Evolutionary conservation across 768 basidiomycete genomes (phyloP).

Genomic region (Leccinum disarticulatum): DNA sequence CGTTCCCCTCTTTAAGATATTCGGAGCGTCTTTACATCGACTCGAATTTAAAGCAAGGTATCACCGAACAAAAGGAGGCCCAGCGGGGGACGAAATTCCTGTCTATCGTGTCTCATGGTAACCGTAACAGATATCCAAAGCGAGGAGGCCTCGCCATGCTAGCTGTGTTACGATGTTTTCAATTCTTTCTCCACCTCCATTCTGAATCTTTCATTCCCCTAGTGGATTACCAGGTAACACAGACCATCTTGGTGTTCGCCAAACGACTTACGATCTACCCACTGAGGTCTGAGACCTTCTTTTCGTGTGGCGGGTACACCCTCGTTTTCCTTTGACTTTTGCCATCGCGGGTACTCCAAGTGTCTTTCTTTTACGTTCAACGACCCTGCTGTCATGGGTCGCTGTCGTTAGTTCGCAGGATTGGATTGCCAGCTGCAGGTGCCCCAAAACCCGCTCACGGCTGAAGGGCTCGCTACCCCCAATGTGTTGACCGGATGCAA

Average conservation of each 20-base stretch:
- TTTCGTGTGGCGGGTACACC: conserved; percentile 24
- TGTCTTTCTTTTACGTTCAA: conserved; percentile 12
- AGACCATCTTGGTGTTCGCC: not conserved
- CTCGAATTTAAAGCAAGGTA: no score
- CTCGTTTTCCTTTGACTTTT: conserved; percentile 2
- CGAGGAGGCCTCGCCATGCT: conserved; percentile 1
- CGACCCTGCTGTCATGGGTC: conserved; percentile 13
- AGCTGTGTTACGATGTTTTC: not conserved
- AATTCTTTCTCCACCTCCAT: not conserved
- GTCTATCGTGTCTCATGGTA: conserved; percentile 5
- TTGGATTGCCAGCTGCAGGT: conserved; percentile 19
- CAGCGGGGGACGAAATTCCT: not conserved
- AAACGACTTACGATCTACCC: not conserved
- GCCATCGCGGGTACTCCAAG: conserved; percentile 13
- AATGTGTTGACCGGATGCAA: conserved; percentile 30
- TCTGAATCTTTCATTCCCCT: conserved; percentile 1
- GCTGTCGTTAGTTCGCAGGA: conserved; percentile 21
- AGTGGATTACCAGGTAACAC: conserved; percentile 16
- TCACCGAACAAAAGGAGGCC: not conserved
- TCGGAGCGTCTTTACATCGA: no score
- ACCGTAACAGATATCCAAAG: conserved; percentile 8
- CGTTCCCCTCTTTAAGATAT: no score
- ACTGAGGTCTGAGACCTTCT: conserved; percentile 26
- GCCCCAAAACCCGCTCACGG: conserved; percentile 23
- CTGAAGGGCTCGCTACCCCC: conserved; percentile 28